Evolutionary conservation across 345 rosid genomes (phyloP).

Genomic region (Linum usitatissimum): DNA sequence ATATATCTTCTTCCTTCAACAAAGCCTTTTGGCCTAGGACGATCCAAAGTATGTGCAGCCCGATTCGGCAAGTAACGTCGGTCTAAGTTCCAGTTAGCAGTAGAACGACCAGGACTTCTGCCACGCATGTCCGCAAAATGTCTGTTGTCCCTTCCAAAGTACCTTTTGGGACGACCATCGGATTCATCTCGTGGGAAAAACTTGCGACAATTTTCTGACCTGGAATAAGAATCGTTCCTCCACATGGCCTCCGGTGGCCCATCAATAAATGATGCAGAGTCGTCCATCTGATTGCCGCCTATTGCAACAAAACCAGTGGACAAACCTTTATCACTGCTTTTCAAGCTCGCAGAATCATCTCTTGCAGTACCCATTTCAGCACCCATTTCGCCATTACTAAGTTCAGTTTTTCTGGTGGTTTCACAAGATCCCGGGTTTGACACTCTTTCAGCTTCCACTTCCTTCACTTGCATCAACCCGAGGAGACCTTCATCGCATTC

Average conservation of each 20-base stretch:
- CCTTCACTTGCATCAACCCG: constrained; percentile 22
- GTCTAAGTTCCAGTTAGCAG: constrained; percentile 23
- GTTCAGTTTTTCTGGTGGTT: constrained; percentile 6
- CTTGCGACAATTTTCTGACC: constrained; percentile 23
- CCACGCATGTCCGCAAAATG: constrained; percentile 17
- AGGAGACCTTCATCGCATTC: constrained; percentile 34
- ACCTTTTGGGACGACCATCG: constrained; percentile 21
- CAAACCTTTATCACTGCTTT: constrained; percentile 18
- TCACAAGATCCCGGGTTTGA: constrained; percentile 14
- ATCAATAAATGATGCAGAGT: constrained; percentile 18
- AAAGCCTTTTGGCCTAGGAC: constrained; percentile 23
- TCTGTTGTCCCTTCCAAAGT: constrained; percentile 35
- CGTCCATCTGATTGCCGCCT: constrained; percentile 13
- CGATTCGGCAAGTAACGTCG: constrained; percentile 23
- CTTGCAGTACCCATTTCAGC: constrained; percentile 6
- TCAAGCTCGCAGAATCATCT: constrained; percentile 15
- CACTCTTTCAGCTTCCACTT: constrained; percentile 20
- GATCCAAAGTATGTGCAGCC: constrained; percentile 21
- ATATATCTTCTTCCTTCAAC: constrained; percentile 21
- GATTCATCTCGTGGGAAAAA: constrained; percentile 15
- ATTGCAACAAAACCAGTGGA: constrained; percentile 18
- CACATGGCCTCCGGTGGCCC: constrained; percentile 11
- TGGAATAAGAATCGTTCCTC: constrained; percentile 7
- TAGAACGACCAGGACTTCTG: constrained; percentile 31
- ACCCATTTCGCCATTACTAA: constrained; percentile 1